phyloP scores from a whole-genome alignment of 73 alveolate species.

The Effrenium voratum region DNA sequence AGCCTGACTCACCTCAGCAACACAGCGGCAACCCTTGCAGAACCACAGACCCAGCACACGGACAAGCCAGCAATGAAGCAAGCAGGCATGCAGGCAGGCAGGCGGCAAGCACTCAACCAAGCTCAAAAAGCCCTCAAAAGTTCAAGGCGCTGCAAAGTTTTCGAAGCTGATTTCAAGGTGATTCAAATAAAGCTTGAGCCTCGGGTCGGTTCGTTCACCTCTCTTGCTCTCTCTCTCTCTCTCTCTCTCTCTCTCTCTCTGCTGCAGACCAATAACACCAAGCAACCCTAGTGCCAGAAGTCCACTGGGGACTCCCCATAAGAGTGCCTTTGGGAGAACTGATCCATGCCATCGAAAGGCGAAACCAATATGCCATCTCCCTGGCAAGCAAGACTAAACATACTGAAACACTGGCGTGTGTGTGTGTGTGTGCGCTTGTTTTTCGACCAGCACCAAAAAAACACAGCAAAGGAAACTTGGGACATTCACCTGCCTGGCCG shows the following conservation, averaged over 20 bases:
- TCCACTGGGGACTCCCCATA: constrained; percentile 16
- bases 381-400: neutral
- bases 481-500: too few species aligned
- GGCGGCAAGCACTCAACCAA: too few species aligned
- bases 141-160: neutral
- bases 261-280: too few species aligned
- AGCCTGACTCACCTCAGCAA: constrained; percentile 7
- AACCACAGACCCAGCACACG: neutral
- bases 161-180: neutral
- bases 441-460: too few species aligned
- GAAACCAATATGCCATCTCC: constrained; percentile 7
- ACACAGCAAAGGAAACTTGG: too few species aligned
- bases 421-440: too few species aligned
- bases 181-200: constrained; percentile 1
- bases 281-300: constrained; percentile 9
- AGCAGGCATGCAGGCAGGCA: neutral
- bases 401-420: too few species aligned
- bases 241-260: too few species aligned
- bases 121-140: too few species aligned
- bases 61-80: neutral
- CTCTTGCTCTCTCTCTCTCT: too few species aligned
- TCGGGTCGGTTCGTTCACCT: too few species aligned
- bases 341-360: neutral
- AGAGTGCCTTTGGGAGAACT: neutral
- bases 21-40: neutral